Evolutionary conservation across 139 green algal species (phyloP).

Genomic region (Ulvella scutata): DNA sequence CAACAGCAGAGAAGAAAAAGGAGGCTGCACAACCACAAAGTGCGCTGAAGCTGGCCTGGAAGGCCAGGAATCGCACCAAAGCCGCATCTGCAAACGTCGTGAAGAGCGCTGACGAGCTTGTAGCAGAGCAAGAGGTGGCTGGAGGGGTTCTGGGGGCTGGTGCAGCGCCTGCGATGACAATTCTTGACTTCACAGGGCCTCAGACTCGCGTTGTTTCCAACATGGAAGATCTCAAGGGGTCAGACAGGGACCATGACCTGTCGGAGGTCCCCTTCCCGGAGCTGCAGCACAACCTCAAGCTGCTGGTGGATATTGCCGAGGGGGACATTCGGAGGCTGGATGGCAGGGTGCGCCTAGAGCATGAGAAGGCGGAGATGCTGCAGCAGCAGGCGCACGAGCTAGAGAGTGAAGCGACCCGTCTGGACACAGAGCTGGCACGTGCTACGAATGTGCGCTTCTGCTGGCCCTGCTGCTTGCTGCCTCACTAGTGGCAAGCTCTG

Average conservation of each 20-base stretch:
- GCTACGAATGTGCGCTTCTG: background rate
- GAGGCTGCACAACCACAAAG: background rate
- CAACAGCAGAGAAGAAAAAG: background rate
- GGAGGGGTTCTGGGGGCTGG: background rate
- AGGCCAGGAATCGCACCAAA: slow-evolving; percentile 1
- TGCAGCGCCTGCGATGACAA: background rate
- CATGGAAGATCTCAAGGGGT: slow-evolving; percentile 60
- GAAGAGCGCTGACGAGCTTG: background rate
- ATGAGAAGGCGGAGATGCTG: slow-evolving; percentile 50
- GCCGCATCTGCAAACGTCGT: background rate
- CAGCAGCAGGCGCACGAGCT: slow-evolving; percentile 28
- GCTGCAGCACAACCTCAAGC: slow-evolving; percentile 93
- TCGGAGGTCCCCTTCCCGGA: slow-evolving; percentile 73
- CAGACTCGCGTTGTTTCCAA: slow-evolving; percentile 75
- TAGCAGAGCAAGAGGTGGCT: background rate
- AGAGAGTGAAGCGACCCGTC: background rate
- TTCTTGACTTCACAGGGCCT: background rate
- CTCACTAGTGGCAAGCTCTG: background rate
- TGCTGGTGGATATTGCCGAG: slow-evolving; percentile 56
- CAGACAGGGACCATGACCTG: slow-evolving; percentile 15
- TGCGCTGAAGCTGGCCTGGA: background rate
- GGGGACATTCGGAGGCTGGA: slow-evolving; percentile 70
- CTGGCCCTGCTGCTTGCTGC: background rate
- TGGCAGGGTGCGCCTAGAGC: slow-evolving; percentile 58
- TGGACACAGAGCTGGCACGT: background rate